Evolutionary conservation across 1,284 basidiomycete genomes (phyloP), one percentile per base, ranked within the genome.

Genomic region (Ceratobasidium sp.): DNA sequence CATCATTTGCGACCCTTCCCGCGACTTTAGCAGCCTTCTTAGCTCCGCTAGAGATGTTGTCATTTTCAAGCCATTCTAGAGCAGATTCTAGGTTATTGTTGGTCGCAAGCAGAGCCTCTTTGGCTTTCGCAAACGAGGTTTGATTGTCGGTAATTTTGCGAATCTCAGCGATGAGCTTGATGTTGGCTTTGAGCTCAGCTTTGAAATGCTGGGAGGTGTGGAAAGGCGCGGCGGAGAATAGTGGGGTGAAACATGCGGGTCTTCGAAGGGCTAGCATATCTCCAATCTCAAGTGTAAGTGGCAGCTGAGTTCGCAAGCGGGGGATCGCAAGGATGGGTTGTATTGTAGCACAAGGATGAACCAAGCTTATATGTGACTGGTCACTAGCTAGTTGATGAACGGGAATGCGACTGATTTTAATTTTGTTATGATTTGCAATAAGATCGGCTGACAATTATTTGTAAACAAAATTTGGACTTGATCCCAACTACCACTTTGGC

Each of bases 11-110:
- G 8, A 82, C 78, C 58, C 96, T 82, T 25, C 84, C 86, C 0
- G 87, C 86, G 10, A 98, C 85, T 79, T 97, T 98, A 57, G 88
- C 92, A 0, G 90, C 92, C 76, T 92, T 94, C 73, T 87, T 86
- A 6, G 87, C 89, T 2, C 93, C 92, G 0, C 68, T 67, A 7
- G 49, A 80, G 2, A 82, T 83, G 20, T 91, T 84, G 77, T 95
- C 91, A 56, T 87, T 82, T 74, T 90, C 82, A 45, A 98, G 85
- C 92, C 94, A 98, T 73, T 83, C 80, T 53, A 96, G 79, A 1
- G 96, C 94, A 7, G 80, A 84, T 5, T 85, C 77, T 69, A 97
- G 77, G 79, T 94, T 86, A 81, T 93, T 91, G 75, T 89, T 85
- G 38, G 87, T 85, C 29, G 88, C 87, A 57, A 82, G 78, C 68